A percentile compares a stretch with the other conserved stretches of the same genome.
These are phyloP conservation scores for Spirogloea muscicola DNA, from an alignment of 139 green algal species.

Conservation along the genomic window DNA sequence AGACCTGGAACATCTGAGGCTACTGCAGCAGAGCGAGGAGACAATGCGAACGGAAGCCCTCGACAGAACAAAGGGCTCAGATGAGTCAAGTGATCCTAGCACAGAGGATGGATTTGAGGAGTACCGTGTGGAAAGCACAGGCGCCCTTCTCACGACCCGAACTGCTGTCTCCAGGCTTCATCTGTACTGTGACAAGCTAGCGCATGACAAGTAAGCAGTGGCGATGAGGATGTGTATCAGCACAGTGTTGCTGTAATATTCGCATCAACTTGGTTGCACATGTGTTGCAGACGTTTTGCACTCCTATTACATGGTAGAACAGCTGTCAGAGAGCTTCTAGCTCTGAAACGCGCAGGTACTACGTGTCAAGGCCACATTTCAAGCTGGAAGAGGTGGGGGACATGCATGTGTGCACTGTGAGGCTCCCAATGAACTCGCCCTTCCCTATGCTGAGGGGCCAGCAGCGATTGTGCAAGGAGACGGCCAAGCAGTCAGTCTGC, in stretches of 20 bases:
- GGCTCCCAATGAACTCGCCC: constrained; percentile 2
- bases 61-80: neutral
- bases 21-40: too few relatives aligned
- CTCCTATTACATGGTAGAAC: too few relatives aligned
- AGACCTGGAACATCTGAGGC: too few relatives aligned
- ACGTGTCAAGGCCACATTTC: neutral
- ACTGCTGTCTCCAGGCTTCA: constrained; percentile 5
- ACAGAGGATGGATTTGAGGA: neutral
- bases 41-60: too few relatives aligned
- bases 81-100: neutral
- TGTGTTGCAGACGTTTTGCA: too few relatives aligned
- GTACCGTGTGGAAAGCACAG: constrained; percentile 27
- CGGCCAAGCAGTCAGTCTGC: constrained; percentile 6
- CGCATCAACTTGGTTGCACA: too few relatives aligned
- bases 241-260: too few relatives aligned
- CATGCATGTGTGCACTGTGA: neutral
- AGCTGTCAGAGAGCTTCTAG: too few relatives aligned
- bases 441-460: neutral
- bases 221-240: too few relatives aligned
- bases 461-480: neutral
- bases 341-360: too few relatives aligned
- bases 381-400: neutral
- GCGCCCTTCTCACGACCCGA: constrained; percentile 13
- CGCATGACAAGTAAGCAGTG: constrained; percentile 15
- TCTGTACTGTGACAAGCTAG: constrained; percentile 26